These are phyloP conservation scores for Stylonectria norvegica DNA, from an alignment of 2,329 filamentous ascomycete genomes.

Conservation along the genomic window DNA sequence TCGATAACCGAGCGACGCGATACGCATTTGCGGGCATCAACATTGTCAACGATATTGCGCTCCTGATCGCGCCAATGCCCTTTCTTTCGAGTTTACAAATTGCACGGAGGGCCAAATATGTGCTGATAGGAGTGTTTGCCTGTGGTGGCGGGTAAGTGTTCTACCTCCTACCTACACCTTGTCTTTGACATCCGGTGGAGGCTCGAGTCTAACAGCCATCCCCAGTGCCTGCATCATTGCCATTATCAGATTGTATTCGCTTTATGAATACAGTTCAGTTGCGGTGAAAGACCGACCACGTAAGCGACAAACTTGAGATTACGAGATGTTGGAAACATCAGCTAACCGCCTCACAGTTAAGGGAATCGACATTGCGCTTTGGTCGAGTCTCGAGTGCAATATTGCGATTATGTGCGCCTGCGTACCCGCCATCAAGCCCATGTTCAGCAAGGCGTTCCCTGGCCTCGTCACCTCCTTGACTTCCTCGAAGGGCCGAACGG, in stretches of 20 bases:
- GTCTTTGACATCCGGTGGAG: constrained; percentile 1
- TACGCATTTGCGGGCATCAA: constrained; percentile 32
- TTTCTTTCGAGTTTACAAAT: constrained; percentile 36
- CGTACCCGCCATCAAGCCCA: constrained; percentile 32
- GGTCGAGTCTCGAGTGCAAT: constrained; percentile 33
- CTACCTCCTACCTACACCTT: not conserved
- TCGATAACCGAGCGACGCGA: constrained; percentile 20
- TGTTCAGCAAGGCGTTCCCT: constrained; percentile 26
- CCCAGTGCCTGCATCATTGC: constrained; percentile 20
- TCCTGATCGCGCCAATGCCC: constrained; percentile 29
- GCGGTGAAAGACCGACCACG: constrained; percentile 7
- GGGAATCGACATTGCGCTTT: constrained; percentile 25
- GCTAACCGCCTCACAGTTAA: constrained; percentile 6
- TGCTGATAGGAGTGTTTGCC: constrained; percentile 39
- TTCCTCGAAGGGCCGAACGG: constrained; percentile 6
- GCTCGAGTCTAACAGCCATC: not conserved
- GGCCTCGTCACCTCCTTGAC: constrained; percentile 11
- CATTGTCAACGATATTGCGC: constrained; percentile 30
- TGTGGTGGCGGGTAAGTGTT: constrained; percentile 35
- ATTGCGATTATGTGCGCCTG: constrained; percentile 34
- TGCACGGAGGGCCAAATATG: constrained; percentile 37
- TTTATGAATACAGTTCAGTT: constrained; percentile 15
- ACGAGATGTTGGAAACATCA: not conserved
- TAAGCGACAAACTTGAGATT: not conserved
- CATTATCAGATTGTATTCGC: constrained; percentile 22